Conservation (phyloP, 2,329 filamentous ascomycete genomes). For the Cercospora sesami region DNA sequence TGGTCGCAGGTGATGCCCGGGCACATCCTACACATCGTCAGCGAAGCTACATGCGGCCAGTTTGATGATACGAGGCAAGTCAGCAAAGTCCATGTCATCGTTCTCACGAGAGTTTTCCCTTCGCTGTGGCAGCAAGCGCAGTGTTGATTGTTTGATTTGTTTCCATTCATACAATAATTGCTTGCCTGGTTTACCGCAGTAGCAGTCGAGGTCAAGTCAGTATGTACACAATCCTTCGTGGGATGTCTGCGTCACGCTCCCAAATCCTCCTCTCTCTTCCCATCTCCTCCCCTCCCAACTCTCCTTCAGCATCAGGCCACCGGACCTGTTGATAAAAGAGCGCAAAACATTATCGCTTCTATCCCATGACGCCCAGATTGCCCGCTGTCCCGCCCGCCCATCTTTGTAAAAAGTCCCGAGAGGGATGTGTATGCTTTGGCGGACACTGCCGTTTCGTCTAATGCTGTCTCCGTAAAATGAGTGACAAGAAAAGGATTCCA, state of each 20-base stretch:
- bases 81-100: background rate
- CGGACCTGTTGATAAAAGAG: conserved; percentile 3
- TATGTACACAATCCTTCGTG: conserved; percentile 2
- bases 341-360: conserved; percentile 7
- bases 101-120: background rate
- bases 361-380: conserved; percentile 3
- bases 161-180: background rate
- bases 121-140: background rate
- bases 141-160: background rate
- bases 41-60: background rate
- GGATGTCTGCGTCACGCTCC: background rate
- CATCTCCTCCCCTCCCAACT: background rate
- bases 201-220: background rate
- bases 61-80: background rate
- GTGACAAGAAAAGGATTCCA: conserved; percentile 6
- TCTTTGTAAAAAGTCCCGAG: conserved; percentile 1
- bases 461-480: conserved; percentile 3
- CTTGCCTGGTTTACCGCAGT: background rate
- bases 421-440: background rate
- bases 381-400: background rate
- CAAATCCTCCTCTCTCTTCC: background rate
- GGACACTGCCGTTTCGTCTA: conserved; percentile 10
- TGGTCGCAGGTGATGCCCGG: no score
- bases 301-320: conserved; percentile 3
- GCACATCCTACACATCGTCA: background rate